phyloP scores from a whole-genome alignment of 1,284 basidiomycete species.

The Heterobasidion irregulare region DNA sequence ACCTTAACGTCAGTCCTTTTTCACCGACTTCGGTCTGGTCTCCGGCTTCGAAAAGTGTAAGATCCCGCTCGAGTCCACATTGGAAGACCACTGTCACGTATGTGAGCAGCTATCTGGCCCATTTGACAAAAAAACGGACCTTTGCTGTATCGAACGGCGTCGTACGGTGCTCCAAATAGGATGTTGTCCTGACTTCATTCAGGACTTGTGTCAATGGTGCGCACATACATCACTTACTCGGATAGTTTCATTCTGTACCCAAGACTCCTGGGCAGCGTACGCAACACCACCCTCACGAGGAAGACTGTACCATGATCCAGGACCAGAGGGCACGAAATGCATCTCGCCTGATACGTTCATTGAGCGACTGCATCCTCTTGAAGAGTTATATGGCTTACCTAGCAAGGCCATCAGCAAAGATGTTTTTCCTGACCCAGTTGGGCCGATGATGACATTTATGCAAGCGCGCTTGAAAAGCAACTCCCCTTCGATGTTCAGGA shows the following conservation, averaged over 20 bases:
- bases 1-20: conserved; percentile 50
- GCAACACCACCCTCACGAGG: conserved; percentile 62
- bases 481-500: conserved; percentile 40
- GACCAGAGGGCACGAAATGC: conserved; percentile 45
- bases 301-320: conserved; percentile 56
- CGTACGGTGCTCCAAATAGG: conserved; percentile 32
- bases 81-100: conserved; percentile 43
- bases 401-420: conserved; percentile 47
- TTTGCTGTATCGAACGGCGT: conserved; percentile 35
- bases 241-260: conserved; percentile 56
- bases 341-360: conserved; percentile 35
- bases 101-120: conserved; percentile 24
- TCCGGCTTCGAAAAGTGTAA: conserved; percentile 62
- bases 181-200: conserved; percentile 28
- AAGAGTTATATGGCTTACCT: conserved; percentile 20
- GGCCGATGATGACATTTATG: conserved; percentile 59
- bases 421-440: conserved; percentile 47
- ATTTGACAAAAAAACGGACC: conserved; percentile 14
- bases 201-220: neutral
- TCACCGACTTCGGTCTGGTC: conserved; percentile 69
- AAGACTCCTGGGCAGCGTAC: conserved; percentile 73
- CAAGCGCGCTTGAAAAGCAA: conserved; percentile 48
- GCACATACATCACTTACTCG: conserved; percentile 16
- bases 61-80: conserved; percentile 56
- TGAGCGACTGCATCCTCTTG: conserved; percentile 6